These are phyloP conservation scores for Chalciporus piperatus DNA, from an alignment of 768 basidiomycete species.

Conservation along the genomic window DNA sequence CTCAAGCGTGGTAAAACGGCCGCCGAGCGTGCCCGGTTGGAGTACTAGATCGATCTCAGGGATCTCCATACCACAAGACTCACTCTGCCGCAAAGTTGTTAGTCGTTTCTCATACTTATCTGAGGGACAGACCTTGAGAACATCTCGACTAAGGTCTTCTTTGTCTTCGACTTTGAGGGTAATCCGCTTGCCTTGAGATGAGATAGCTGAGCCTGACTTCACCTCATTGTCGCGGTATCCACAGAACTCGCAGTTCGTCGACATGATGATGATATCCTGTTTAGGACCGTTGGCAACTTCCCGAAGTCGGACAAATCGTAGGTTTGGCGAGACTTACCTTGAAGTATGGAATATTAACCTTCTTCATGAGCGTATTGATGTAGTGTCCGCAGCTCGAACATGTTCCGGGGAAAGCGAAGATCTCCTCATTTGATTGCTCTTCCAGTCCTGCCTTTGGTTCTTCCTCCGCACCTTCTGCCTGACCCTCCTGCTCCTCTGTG, in stretches of 20 bases:
- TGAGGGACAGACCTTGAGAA: conserved; percentile 76
- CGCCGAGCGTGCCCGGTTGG: conserved; percentile 91
- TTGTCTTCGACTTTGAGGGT: conserved; percentile 86
- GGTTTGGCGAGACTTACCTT: conserved; percentile 53
- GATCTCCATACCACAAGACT: conserved; percentile 84
- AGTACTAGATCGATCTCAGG: conserved; percentile 95
- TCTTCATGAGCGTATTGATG: conserved; percentile 92
- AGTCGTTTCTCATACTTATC: background rate
- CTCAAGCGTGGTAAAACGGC: conserved; percentile 96
- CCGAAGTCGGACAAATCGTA: too few species aligned
- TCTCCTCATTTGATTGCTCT: conserved; percentile 65
- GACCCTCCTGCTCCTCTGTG: background rate
- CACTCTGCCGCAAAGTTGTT: conserved; percentile 57
- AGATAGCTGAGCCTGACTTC: conserved; percentile 90
- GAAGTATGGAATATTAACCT: conserved; percentile 95
- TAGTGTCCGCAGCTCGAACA: conserved; percentile 86
- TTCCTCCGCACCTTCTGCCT: conserved; percentile 13
- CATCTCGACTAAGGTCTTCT: conserved; percentile 90
- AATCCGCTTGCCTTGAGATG: conserved; percentile 82
- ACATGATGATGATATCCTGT: conserved; percentile 96
- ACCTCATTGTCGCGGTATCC: conserved; percentile 98
- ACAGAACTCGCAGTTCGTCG: conserved; percentile 92
- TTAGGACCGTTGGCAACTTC: background rate
- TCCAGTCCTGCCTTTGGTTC: conserved; percentile 29
- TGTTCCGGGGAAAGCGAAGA: conserved; percentile 81